A percentile compares a stretch with the other conserved stretches of the same genome.
Evolutionary conservation across 2,329 filamentous ascomycete genomes (phyloP).

Genomic region (Epichloe gansuensis): DNA sequence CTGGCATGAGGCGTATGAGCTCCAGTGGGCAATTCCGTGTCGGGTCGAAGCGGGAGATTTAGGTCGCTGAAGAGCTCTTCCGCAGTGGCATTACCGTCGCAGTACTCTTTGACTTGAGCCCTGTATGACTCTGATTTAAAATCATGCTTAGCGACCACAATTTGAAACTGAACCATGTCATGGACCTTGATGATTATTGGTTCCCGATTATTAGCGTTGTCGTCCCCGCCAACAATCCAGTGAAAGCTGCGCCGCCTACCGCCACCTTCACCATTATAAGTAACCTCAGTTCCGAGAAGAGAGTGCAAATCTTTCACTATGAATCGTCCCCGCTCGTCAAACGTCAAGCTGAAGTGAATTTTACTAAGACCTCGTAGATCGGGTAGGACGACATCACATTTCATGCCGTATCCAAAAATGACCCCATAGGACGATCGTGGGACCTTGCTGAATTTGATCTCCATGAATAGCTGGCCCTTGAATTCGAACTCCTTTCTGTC

Average conservation of each 20-base stretch:
- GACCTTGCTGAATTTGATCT: slow-evolving; percentile 9
- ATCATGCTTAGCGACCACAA: slow-evolving; percentile 6
- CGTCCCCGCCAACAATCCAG: slow-evolving; percentile 14
- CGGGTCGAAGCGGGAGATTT: slow-evolving; percentile 1
- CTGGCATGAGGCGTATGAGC: slow-evolving; percentile 6
- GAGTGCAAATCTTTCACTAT: slow-evolving; percentile 13
- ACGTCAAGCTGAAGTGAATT: slow-evolving; percentile 11
- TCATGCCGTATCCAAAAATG: slow-evolving; percentile 8
- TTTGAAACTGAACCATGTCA: slow-evolving; percentile 1
- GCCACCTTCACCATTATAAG: slow-evolving; percentile 9
- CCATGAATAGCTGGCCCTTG: slow-evolving; percentile 1
- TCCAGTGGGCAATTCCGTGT: slow-evolving; percentile 6
- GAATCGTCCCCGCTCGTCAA: slow-evolving; percentile 9
- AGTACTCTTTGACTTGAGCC: slow-evolving; percentile 10
- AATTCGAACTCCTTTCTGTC: neutral
- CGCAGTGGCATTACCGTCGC: slow-evolving; percentile 6
- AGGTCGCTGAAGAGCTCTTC: slow-evolving; percentile 8
- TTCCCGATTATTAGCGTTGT: neutral
- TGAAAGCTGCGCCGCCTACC: slow-evolving; percentile 11
- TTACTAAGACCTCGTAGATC: slow-evolving; percentile 3
- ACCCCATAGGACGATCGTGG: slow-evolving; percentile 8
- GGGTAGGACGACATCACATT: slow-evolving; percentile 10
- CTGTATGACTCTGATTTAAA: slow-evolving; percentile 9
- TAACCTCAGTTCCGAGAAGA: slow-evolving; percentile 13
- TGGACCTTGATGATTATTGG: slow-evolving; percentile 7